phyloP scores from a whole-genome alignment of 176 grass and related monocot species.

The Musa itinerans region DNA sequence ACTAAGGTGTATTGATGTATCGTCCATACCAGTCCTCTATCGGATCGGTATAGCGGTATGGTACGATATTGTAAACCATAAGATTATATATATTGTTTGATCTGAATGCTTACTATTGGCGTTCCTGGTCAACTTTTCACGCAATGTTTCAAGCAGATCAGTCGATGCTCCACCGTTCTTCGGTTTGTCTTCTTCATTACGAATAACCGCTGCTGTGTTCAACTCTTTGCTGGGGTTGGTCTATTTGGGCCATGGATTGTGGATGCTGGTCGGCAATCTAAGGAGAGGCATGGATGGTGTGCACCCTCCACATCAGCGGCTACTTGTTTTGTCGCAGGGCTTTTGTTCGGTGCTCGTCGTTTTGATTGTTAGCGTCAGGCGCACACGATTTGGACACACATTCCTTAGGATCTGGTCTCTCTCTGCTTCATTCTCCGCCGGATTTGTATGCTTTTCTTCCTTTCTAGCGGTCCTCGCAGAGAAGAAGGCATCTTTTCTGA shows the following conservation, averaged over 20 bases:
- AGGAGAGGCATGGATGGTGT: background rate
- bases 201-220: conserved; percentile 22
- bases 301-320: conserved; percentile 41
- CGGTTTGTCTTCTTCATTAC: conserved; percentile 19
- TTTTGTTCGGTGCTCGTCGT: conserved; percentile 26
- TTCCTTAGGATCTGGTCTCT: conserved; percentile 28
- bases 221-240: conserved; percentile 40
- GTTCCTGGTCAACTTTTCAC: conserved; percentile 31
- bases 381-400: conserved; percentile 14
- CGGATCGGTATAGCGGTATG: too few species aligned
- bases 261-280: conserved; percentile 42
- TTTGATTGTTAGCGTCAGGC: conserved; percentile 27
- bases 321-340: conserved; percentile 38
- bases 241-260: conserved; percentile 39
- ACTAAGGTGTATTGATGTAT: too few species aligned
- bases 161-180: conserved; percentile 13
- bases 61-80: too few species aligned
- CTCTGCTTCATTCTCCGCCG: conserved; percentile 17
- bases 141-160: conserved; percentile 28
- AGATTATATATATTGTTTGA: too few species aligned
- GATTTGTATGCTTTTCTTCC: conserved; percentile 44
- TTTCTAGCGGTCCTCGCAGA: conserved; percentile 30
- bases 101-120: too few species aligned
- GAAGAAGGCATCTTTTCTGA: conserved; percentile 28
- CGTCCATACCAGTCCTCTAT: too few species aligned